These are phyloP conservation scores for Citrullus mucosospermus DNA, from an alignment of 306 rosid species.

Conservation along the genomic window DNA sequence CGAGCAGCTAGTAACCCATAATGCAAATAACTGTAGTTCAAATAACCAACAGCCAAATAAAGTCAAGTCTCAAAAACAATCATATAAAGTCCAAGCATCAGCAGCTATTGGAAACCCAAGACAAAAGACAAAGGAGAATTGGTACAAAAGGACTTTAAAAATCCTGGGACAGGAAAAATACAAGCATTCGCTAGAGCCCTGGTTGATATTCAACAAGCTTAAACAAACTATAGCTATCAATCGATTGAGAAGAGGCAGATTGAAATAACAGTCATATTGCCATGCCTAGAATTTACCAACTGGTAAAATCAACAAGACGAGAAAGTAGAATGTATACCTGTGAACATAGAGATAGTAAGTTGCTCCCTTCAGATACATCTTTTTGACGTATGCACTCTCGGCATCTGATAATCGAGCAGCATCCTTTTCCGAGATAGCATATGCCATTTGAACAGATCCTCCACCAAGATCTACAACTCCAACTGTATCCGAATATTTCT, in stretches of 20 bases:
- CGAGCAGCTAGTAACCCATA: conserved; percentile 95
- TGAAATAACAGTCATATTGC: not conserved
- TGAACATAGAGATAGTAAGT: conserved; percentile 82
- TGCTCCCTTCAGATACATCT: conserved; percentile 74
- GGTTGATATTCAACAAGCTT: not conserved
- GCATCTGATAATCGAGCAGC: conserved; percentile 52
- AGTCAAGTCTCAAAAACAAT: not conserved
- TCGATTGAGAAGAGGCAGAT: not conserved
- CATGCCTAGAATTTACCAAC: conserved; percentile 2
- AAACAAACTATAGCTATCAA: not conserved
- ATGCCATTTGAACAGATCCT: conserved; percentile 99
- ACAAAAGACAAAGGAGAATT: not conserved
- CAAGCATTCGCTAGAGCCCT: not conserved
- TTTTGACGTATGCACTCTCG: conserved; percentile 54
- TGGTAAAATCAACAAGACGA: conserved; percentile 4
- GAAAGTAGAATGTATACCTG: conserved; percentile 47
- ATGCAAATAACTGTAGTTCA: conserved; percentile 61
- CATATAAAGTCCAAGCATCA: not conserved
- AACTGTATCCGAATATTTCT: conserved; percentile 64
- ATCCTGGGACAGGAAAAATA: not conserved
- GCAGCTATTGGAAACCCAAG: not conserved
- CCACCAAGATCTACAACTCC: conserved; percentile 99
- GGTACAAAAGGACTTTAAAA: not conserved
- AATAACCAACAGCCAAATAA: conserved; percentile 10
- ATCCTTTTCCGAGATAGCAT: conserved; percentile 78